Evolutionary conservation across 2,329 filamentous ascomycete species (phyloP).

Genomic region (Bipolaris gigantea): DNA sequence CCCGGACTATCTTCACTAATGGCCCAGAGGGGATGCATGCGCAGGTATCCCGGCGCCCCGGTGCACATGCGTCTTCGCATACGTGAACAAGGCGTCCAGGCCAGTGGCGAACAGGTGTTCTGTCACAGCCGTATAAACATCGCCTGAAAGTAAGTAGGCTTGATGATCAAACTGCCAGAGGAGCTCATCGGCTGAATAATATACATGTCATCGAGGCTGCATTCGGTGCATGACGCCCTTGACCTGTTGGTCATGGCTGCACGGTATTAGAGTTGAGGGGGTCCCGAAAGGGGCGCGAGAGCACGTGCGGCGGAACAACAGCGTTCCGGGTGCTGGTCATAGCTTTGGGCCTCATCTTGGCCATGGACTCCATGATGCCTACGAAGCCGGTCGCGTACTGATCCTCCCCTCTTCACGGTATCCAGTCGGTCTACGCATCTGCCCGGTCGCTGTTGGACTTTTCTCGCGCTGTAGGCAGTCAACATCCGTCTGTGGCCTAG

Average conservation of each 20-base stretch:
- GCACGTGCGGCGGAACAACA: slow-evolving; percentile 17
- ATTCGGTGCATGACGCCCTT: not conserved
- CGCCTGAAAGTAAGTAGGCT: not conserved
- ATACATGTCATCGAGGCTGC: not conserved
- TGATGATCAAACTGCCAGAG: not conserved
- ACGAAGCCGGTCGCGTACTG: slow-evolving; percentile 4
- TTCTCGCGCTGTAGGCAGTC: slow-evolving; percentile 1
- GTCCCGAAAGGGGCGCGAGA: slow-evolving; percentile 1
- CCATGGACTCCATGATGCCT: slow-evolving; percentile 18
- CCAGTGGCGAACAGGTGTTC: too few species aligned
- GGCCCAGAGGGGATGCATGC: too few species aligned
- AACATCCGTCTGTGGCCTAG: slow-evolving; percentile 2
- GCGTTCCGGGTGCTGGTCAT: slow-evolving; percentile 18
- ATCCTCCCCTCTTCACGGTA: not conserved
- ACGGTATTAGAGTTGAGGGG: not conserved
- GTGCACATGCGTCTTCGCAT: too few species aligned
- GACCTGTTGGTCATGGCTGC: not conserved
- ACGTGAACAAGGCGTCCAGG: too few species aligned
- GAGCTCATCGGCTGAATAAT: too few species aligned
- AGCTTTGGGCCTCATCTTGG: slow-evolving; percentile 16
- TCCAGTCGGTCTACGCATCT: slow-evolving; percentile 4
- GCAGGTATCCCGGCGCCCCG: too few species aligned
- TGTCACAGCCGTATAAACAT: too few species aligned
- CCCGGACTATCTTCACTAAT: too few species aligned
- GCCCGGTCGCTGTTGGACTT: not conserved